Evolutionary conservation across 2,329 filamentous ascomycete genomes (phyloP).

Genomic region (Beauveria brongniartii): DNA sequence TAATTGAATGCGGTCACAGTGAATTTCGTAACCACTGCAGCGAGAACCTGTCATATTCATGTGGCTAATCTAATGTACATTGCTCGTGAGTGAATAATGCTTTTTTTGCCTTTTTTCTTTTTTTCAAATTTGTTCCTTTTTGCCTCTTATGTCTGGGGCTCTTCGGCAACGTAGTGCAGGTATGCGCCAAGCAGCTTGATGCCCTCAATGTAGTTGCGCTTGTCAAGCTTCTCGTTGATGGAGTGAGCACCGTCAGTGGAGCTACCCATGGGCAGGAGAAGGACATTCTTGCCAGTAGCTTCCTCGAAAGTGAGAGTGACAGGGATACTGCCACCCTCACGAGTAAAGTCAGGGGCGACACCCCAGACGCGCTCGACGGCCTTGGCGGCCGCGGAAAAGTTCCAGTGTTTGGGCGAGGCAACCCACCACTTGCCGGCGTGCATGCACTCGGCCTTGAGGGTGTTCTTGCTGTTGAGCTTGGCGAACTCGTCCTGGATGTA

Average conservation of each 20-base stretch:
- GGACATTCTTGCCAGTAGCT: slow-evolving; percentile 94
- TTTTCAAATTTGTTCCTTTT: background rate
- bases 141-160: slow-evolving; percentile 46
- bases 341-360: slow-evolving; percentile 86
- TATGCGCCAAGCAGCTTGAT: slow-evolving; percentile 94
- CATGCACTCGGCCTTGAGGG: slow-evolving; percentile 67
- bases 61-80: slow-evolving; percentile 7
- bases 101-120: background rate
- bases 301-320: slow-evolving; percentile 96
- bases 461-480: slow-evolving; percentile 89
- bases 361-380: slow-evolving; percentile 95
- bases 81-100: background rate
- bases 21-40: background rate
- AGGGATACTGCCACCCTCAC: slow-evolving; percentile 95
- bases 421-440: slow-evolving; percentile 99
- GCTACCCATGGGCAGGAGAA: slow-evolving; percentile 93
- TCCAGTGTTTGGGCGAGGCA: slow-evolving; percentile 96
- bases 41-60: slow-evolving; percentile 1
- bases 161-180: slow-evolving; percentile 89
- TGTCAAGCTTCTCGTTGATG: slow-evolving; percentile 97
- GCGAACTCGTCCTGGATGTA: slow-evolving; percentile 79
- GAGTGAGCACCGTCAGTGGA: slow-evolving; percentile 95
- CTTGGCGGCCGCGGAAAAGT: slow-evolving; percentile 90
- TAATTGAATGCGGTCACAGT: background rate
- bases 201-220: slow-evolving; percentile 95